Conservation (phyloP, 2,329 filamentous ascomycete genomes). For the Ascomycota sp. region DNA sequence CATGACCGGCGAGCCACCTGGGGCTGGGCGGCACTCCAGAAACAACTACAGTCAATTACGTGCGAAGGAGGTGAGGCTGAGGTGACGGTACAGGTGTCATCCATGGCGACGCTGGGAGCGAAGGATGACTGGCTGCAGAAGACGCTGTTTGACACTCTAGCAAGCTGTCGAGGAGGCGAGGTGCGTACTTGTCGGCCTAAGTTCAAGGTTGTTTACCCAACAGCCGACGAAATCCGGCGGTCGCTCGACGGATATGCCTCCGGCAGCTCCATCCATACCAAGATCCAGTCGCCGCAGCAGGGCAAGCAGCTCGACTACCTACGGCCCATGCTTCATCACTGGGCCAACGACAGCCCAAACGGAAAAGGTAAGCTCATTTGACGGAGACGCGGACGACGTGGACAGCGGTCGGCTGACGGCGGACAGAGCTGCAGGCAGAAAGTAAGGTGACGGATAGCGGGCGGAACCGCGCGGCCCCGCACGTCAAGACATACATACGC, state of each 20-base stretch:
- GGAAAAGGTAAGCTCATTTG: conserved; percentile 8
- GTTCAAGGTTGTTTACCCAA: conserved; percentile 64
- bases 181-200: conserved; percentile 13
- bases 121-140: conserved; percentile 52
- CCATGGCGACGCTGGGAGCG: conserved; percentile 57
- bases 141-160: conserved; percentile 35
- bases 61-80: conserved; percentile 19
- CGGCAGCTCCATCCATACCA: conserved; percentile 66
- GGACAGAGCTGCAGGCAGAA: conserved; percentile 8
- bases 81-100: conserved; percentile 51
- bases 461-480: conserved; percentile 53
- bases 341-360: conserved; percentile 39
- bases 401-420: neutral
- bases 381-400: neutral
- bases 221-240: conserved; percentile 52
- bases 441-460: conserved; percentile 26
- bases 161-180: conserved; percentile 9
- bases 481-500: conserved; percentile 77
- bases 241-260: conserved; percentile 63
- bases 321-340: conserved; percentile 50
- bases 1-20: conserved; percentile 42
- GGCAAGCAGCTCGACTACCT: conserved; percentile 56
- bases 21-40: conserved; percentile 53
- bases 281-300: conserved; percentile 49
- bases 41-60: conserved; percentile 35